Base-by-base conservation (phyloP, 2,329 filamentous ascomycete genomes). In the Sporothrix inflata region DNA sequence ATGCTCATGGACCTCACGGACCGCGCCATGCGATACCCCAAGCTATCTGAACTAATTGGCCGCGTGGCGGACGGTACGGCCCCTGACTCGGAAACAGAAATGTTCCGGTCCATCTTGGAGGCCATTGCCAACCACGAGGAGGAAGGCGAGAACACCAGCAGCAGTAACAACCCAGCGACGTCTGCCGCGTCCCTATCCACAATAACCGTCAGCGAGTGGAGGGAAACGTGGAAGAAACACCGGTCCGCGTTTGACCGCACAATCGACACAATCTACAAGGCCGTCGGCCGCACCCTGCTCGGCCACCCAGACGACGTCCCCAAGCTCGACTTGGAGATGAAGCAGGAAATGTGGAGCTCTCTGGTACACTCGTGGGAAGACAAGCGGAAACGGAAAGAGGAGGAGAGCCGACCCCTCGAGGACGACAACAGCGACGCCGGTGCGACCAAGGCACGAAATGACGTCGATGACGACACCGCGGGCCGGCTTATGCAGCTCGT, bases 61-160 rank as follows among this genome's bases (percentile, higher is more conserved):
- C 84, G 88, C 9, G 82, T 93, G 27, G 81, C 80, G 8, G 78
- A 74, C 21, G 74, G 79, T 19, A 79, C 81, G 60, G 79, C 78
- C 75, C 77, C 69, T 3, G 70, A 72, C 0, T 74, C 74, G 38
- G 76, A 76, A 4, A 55, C n/a, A 5, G 74, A 76, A 34, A 75
- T 74, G 1, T 73, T 76, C 45, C 67, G 69, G 5, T 61, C 27
- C 19, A 72, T 75, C 24, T 30, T 75, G 9, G 55, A 16, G 1
- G 73, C 72, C 3, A 34, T 71, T 11, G 73, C 71, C 3, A 38
- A 68, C n/a, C 72, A 74, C 63, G 73, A 71, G 1, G 72, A 73
- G n/a, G 74, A 75, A 34, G 73, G 63, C n/a, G 73, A 71, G 4
- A 67, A n/a, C 2, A 34, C 8, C 3, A 47, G 45, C 8, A n/a